phyloP scores from a whole-genome alignment of 306 rosid species.

The Quercus berberidifolia region DNA sequence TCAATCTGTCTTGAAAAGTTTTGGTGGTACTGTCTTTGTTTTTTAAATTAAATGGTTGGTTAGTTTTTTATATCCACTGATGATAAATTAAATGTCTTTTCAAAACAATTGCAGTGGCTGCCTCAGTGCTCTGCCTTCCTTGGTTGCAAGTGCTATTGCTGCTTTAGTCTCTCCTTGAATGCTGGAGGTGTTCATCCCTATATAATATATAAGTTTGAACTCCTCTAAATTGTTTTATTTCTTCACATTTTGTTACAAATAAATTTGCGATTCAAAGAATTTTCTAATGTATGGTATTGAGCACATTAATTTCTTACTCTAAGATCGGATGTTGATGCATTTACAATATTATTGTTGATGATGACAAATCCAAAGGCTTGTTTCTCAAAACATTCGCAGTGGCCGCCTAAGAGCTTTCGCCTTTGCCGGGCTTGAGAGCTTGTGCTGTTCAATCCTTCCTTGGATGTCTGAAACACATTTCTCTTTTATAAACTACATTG shows the following conservation, averaged over 20 bases:
- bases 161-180: too few species aligned
- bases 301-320: too few species aligned
- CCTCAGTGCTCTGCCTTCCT: too few species aligned
- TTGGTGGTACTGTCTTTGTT: neutral
- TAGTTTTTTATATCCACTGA: too few species aligned
- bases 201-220: neutral
- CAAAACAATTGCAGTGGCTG: too few species aligned
- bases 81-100: too few species aligned
- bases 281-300: too few species aligned
- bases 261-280: too few species aligned
- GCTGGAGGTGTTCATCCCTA: too few species aligned
- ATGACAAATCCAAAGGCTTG: conserved; percentile 28
- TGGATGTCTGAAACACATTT: conserved; percentile 26
- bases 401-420: conserved; percentile 40
- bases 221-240: neutral
- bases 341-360: neutral
- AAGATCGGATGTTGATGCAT: neutral
- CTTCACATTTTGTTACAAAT: neutral
- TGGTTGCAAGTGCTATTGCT: too few species aligned
- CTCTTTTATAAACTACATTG: neutral
- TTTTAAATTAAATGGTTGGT: neutral
- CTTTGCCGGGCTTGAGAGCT: conserved; percentile 39
- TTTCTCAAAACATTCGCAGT: conserved; percentile 37
- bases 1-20: neutral
- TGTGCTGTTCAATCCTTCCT: conserved; percentile 32